Base-by-base conservation (phyloP, 2,329 filamentous ascomycete species). In the Sclerotinia nivalis region DNA sequence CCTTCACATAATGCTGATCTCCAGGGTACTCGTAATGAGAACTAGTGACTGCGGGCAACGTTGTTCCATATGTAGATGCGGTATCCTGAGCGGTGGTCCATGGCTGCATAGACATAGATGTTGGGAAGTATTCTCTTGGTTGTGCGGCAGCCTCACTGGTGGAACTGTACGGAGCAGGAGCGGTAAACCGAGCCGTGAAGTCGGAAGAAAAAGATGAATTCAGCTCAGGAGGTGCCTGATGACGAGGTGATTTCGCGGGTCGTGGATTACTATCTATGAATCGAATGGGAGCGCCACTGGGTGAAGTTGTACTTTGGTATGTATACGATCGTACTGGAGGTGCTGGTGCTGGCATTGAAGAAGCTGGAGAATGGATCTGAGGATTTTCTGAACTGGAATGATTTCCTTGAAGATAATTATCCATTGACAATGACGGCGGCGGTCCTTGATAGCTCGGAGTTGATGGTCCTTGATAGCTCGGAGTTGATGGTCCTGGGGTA, bases 201-300 rank as follows among this genome's bases (percentile, higher is more conserved):
- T 77, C 75, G 22, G 72, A 45, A 8, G 73, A 68, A 18, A 71
- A 61, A 13, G 69, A 72, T 2, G 75, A 66, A 15, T 73, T 73
- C 18, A 74, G 49, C 15, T 77, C 75, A 13, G 75, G 72, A 22
- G 76, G 75, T 22, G 70, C 75, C 52, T 73, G 70, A 70, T 79
- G 77, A 13, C 78, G 71, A 49, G 78, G 78, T 8, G 77, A 79
- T 62, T 79, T 79, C 20, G 75, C 52, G 22, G 77, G 77, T 20
- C 78, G 71, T 10, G 77, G 77, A 60, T 79, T 79, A 55, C 69
- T 75, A 68, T 79, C 76, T 20, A 77, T 69, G 61, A 75, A 78
- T 12, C 74, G 71, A 28, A 75, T 70, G 22, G 72, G 72, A 50
- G 67, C 49, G 15, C 67, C 31, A 50, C 70, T 25, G 37, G 65